These are phyloP conservation scores for Lecanicillium sp. DNA, from an alignment of 2,329 filamentous ascomycete genomes.

Conservation along the genomic window DNA sequence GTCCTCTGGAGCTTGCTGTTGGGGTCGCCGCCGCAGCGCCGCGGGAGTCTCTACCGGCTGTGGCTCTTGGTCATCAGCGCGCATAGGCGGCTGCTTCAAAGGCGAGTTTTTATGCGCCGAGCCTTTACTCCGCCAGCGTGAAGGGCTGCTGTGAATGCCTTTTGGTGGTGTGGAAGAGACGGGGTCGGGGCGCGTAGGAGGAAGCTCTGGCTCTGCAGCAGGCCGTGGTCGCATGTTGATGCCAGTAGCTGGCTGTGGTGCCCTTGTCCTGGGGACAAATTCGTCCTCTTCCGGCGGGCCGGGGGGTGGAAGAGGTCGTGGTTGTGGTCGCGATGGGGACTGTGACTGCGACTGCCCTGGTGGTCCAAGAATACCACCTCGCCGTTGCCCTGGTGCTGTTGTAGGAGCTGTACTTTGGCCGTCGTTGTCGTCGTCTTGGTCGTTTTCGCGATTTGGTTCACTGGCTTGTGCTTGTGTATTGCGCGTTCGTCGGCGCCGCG, in stretches of 20 bases:
- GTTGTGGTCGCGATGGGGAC: conserved; percentile 1
- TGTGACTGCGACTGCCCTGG: conserved; percentile 4
- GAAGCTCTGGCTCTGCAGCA: conserved; percentile 51
- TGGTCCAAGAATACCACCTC: conserved; percentile 4
- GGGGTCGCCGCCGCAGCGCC: conserved; percentile 5
- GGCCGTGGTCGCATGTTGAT: conserved; percentile 18
- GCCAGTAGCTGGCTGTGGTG: conserved; percentile 2
- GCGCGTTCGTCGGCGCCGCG: too few relatives aligned
- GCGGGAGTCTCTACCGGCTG: conserved; percentile 4
- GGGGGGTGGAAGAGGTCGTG: background rate
- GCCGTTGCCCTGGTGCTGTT: conserved; percentile 9
- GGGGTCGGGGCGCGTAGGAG: conserved; percentile 47
- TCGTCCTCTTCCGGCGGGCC: background rate
- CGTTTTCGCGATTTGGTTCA: conserved; percentile 1
- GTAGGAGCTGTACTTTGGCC: conserved; percentile 5
- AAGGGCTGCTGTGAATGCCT: conserved; percentile 54
- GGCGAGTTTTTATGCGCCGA: conserved; percentile 40
- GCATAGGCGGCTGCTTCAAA: conserved; percentile 34
- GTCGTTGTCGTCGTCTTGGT: conserved; percentile 1
- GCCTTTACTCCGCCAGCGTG: conserved; percentile 29
- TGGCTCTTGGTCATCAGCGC: background rate
- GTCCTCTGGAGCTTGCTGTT: conserved; percentile 1
- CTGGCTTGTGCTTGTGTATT: background rate
- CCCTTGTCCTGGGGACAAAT: background rate
- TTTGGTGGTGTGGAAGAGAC: conserved; percentile 46